phyloP scores from a whole-genome alignment of 495 filamentous ascomycete species.

The Penicillium soppii region DNA sequence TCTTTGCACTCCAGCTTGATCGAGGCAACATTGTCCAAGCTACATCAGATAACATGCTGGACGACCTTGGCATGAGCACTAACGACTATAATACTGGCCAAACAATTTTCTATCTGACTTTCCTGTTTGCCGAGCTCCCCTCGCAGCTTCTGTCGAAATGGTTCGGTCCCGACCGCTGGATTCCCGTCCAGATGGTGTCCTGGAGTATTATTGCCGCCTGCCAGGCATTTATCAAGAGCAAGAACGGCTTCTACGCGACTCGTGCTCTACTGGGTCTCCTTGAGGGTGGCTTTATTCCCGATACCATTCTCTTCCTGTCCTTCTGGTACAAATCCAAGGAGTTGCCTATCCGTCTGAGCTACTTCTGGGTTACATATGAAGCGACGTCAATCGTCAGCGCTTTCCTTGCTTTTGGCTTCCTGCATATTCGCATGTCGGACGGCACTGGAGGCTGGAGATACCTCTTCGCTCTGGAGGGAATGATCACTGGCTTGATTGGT shows the following conservation, averaged over 20 bases:
- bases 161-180: constrained; percentile 81
- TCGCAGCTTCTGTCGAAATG: constrained; percentile 72
- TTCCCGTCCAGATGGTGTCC: constrained; percentile 75
- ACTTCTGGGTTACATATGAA: constrained; percentile 72
- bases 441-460: constrained; percentile 71
- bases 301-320: constrained; percentile 65
- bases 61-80: constrained; percentile 58
- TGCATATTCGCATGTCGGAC: constrained; percentile 61
- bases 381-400: constrained; percentile 64
- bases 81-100: constrained; percentile 80
- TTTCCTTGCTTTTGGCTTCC: constrained; percentile 69
- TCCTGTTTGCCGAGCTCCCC: constrained; percentile 69
- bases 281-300: constrained; percentile 69
- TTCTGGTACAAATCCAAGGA: constrained; percentile 76
- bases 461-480: constrained; percentile 58
- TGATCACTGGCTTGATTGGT: constrained; percentile 61
- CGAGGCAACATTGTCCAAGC: constrained; percentile 73
- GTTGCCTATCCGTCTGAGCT: constrained; percentile 62
- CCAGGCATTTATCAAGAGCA: constrained; percentile 64
- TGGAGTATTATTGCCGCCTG: constrained; percentile 72
- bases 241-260: constrained; percentile 60
- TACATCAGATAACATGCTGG: constrained; percentile 68
- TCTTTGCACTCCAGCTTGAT: constrained; percentile 81
- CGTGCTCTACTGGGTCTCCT: constrained; percentile 69
- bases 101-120: constrained; percentile 66